Evolutionary conservation across 306 rosid genomes (phyloP).

Genomic region (Luffa acutangula): DNA sequence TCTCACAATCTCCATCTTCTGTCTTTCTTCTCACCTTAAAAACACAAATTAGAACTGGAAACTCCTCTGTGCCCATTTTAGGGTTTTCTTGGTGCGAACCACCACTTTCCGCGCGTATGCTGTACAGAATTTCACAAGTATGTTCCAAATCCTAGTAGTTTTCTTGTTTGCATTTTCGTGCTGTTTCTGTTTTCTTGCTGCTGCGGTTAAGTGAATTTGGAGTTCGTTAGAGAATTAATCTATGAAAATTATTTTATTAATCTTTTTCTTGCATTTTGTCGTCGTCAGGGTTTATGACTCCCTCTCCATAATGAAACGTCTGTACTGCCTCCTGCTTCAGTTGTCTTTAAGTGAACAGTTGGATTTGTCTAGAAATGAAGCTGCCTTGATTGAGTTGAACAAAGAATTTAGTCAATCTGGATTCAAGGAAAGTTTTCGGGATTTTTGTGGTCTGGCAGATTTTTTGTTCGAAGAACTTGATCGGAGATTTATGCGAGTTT

Average conservation of each 20-base stretch:
- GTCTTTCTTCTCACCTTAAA: too few species aligned
- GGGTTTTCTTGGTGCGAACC: not conserved
- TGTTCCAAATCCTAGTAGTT: not conserved
- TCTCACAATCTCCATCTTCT: too few species aligned
- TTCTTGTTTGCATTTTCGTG: not conserved
- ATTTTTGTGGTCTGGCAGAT: constrained; percentile 21
- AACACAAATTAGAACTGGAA: not conserved
- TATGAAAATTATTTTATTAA: not conserved
- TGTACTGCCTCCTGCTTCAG: constrained; percentile 19
- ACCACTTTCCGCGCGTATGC: not conserved
- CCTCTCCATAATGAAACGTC: constrained; percentile 22
- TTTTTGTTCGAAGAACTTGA: constrained; percentile 38
- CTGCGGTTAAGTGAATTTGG: not conserved
- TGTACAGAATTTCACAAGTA: not conserved
- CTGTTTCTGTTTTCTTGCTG: not conserved
- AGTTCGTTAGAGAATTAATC: not conserved
- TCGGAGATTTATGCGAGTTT: constrained; percentile 21
- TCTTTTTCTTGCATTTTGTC: not conserved
- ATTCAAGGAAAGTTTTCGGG: constrained; percentile 3
- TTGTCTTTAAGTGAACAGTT: constrained; percentile 9
- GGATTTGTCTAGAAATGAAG: not conserved
- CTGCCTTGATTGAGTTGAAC: not conserved
- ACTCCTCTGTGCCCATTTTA: not conserved
- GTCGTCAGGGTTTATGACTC: constrained; percentile 19
- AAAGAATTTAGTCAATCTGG: constrained; percentile 8